These are phyloP conservation scores for Oenanthe javanica DNA, from an alignment of 140 eudicot species.

Conservation along the genomic window DNA sequence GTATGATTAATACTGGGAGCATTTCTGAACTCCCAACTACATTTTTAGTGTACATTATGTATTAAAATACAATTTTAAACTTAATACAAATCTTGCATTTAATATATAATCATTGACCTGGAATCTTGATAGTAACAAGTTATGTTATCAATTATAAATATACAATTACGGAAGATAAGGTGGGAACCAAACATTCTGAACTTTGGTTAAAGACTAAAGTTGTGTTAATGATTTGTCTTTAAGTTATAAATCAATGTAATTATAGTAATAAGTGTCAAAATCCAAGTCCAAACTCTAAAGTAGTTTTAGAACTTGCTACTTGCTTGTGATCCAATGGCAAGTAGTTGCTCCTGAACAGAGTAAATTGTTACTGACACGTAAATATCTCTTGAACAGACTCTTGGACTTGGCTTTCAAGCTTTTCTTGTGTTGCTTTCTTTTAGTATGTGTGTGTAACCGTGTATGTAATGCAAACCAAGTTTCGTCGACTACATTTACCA, in stretches of 20 bases:
- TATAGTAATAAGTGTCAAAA: slow-evolving; percentile 10
- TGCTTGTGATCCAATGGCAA: slow-evolving; percentile 10
- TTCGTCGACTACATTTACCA: not conserved
- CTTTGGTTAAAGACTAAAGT: not conserved
- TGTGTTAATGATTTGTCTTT: not conserved
- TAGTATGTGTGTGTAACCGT: not conserved
- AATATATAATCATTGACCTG: not conserved
- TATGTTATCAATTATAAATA: not conserved
- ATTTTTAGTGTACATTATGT: not conserved
- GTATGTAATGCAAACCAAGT: not conserved
- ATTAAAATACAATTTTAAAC: not conserved
- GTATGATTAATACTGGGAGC: not conserved
- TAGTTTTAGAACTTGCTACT: slow-evolving; percentile 3
- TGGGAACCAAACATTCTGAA: not conserved
- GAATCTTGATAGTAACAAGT: not conserved
- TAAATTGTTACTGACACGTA: slow-evolving; percentile 10
- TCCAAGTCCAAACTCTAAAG: slow-evolving; percentile 15
- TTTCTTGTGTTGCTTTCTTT: not conserved
- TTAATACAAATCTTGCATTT: not conserved
- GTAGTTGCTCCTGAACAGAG: not conserved
- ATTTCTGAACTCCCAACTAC: not conserved
- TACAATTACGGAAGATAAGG: not conserved
- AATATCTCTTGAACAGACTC: not conserved
- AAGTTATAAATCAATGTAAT: not conserved
- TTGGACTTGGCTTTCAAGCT: not conserved